Conservation (phyloP, 2,329 filamentous ascomycete genomes). For the Didymellaceae sp. region DNA sequence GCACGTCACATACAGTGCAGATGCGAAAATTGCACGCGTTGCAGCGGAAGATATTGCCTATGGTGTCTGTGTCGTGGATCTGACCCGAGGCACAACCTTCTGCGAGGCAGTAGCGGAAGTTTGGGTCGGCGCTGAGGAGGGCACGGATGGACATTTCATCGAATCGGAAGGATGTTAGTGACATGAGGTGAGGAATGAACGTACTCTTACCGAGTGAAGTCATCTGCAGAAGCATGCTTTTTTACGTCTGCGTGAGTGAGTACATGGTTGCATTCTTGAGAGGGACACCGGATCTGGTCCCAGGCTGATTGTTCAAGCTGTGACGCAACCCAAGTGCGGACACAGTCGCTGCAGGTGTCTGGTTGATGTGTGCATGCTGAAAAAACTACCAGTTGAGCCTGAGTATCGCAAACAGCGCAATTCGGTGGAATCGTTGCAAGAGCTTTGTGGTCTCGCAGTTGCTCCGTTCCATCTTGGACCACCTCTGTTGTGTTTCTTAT, state of each 20-base stretch:
- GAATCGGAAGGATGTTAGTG: background rate
- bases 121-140: background rate
- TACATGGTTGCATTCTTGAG: background rate
- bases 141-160: constrained; percentile 3
- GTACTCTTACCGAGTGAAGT: background rate
- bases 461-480: no score
- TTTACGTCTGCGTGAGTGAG: constrained; percentile 9
- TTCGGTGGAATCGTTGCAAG: background rate
- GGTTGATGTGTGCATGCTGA: constrained; percentile 1
- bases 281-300: constrained; percentile 1
- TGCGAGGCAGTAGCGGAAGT: background rate
- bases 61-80: background rate
- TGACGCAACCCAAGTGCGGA: background rate
- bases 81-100: constrained; percentile 4
- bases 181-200: background rate
- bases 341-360: background rate
- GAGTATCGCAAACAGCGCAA: constrained; percentile 5
- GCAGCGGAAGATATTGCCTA: constrained; percentile 6
- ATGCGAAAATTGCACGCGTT: background rate
- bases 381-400: background rate
- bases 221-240: background rate
- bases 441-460: no score
- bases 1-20: constrained; percentile 8
- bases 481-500: background rate
- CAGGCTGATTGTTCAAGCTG: background rate